These are phyloP conservation scores for Blastobotrys proliferans DNA, from an alignment of 1,139 yeast genomes.

Conservation along the genomic window DNA sequence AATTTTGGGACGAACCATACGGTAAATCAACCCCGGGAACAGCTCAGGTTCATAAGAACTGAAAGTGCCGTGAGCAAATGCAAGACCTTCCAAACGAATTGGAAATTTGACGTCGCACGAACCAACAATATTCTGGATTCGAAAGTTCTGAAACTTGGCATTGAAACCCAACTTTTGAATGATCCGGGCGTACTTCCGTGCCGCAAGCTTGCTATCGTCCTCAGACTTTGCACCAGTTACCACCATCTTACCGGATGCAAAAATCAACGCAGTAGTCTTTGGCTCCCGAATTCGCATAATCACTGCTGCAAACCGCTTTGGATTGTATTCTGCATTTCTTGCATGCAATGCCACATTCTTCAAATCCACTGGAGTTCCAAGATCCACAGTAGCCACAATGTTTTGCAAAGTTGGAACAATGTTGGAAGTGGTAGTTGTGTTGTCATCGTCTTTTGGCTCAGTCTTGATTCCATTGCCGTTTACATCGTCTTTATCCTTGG, in stretches of 20 bases:
- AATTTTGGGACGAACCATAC: constrained; percentile 99
- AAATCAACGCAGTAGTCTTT: constrained; percentile 93
- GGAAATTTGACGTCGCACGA: constrained; percentile 96
- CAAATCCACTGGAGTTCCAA: constrained; percentile 92
- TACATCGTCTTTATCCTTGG: constrained; percentile 7
- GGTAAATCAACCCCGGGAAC: constrained; percentile 96
- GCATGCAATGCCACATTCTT: constrained; percentile 98
- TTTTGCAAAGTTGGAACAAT: constrained; percentile 33
- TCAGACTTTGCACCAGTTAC: constrained; percentile 99
- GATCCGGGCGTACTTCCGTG: constrained; percentile 95
- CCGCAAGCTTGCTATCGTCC: constrained; percentile 94
- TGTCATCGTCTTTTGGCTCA: constrained; percentile 8
- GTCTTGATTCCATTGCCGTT: constrained; percentile 22
- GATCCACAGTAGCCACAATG: constrained; percentile 95
- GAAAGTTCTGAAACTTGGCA: constrained; percentile 87
- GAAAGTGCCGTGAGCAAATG: constrained; percentile 98
- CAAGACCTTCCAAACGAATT: constrained; percentile 93
- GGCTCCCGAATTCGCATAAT: constrained; percentile 99
- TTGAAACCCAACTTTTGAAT: constrained; percentile 97
- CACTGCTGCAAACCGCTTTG: constrained; percentile 93
- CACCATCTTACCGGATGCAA: constrained; percentile 99
- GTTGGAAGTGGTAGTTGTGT: constrained; percentile 18
- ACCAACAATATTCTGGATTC: constrained; percentile 98
- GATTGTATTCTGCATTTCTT: constrained; percentile 88
- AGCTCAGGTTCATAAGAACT: constrained; percentile 97